Percentiles rank a stretch among this genome's conserved stretches.
Evolutionary conservation across 2,329 filamentous ascomycete genomes (phyloP).

Genomic region (Orbilia quercus): DNA sequence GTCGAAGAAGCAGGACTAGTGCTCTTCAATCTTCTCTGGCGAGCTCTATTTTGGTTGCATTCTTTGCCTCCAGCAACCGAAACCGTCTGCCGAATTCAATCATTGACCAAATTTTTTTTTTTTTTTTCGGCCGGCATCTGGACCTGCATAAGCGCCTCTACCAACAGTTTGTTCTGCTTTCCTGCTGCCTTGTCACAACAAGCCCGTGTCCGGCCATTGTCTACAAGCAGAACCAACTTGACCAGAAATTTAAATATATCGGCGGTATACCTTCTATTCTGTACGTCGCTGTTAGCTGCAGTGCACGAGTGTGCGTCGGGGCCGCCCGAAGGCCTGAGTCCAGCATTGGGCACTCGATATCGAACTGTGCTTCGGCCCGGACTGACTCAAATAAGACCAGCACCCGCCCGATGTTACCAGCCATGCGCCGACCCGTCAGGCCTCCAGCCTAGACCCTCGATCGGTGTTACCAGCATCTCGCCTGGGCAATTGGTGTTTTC

Average conservation of each 20-base stretch:
- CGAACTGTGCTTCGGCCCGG: slow-evolving; percentile 22
- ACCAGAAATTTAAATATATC: no score
- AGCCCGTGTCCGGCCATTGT: no score
- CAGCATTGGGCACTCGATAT: not conserved
- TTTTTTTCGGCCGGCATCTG: slow-evolving; percentile 4
- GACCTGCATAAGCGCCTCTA: slow-evolving; percentile 39
- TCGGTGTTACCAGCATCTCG: slow-evolving; percentile 13
- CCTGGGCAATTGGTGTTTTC: not conserved
- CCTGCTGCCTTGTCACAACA: not conserved
- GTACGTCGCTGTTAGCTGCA: no score
- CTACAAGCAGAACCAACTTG: no score
- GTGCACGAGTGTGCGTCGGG: not conserved
- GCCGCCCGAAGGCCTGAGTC: not conserved
- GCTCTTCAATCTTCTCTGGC: no score
- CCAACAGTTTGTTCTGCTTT: slow-evolving; percentile 1
- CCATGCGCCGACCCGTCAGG: slow-evolving; percentile 14
- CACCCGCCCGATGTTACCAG: slow-evolving; percentile 1
- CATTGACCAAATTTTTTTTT: slow-evolving; percentile 14
- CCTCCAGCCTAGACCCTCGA: slow-evolving; percentile 33
- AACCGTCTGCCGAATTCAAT: slow-evolving; percentile 54
- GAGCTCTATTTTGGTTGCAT: no score
- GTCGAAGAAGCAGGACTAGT: no score
- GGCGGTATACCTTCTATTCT: no score
- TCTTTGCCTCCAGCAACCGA: slow-evolving; percentile 44
- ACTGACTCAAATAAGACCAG: not conserved